Conservation (phyloP, 129 eudicot species). For the Escallonia rubra region DNA sequence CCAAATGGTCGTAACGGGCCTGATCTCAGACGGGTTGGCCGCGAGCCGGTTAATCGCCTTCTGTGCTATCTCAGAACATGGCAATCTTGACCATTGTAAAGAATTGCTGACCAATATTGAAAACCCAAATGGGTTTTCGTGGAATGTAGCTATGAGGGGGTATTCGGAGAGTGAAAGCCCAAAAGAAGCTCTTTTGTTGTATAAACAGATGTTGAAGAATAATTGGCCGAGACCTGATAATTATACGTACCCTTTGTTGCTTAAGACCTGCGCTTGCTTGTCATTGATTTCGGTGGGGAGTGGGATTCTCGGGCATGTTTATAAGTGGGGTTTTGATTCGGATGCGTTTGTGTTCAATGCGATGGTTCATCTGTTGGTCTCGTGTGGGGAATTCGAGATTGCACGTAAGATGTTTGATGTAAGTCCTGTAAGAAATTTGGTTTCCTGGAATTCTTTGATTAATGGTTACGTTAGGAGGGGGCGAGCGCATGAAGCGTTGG, state of each 20-base stretch:
- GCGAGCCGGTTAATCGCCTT: conserved; percentile 77
- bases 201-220: conserved; percentile 42
- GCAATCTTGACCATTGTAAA: conserved; percentile 39
- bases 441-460: conserved; percentile 59
- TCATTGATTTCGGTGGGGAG: conserved; percentile 27
- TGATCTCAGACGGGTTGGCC: conserved; percentile 45
- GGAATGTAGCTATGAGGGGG: conserved; percentile 58
- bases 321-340: conserved; percentile 34
- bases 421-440: conserved; percentile 59
- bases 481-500: conserved; percentile 39
- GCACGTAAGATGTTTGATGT: conserved; percentile 56
- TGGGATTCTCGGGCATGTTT: conserved; percentile 54
- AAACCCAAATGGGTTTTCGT: conserved; percentile 46
- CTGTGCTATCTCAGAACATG: conserved; percentile 48
- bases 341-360: conserved; percentile 62
- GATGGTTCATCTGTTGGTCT: conserved; percentile 49
- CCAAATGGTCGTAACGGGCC: conserved; percentile 56
- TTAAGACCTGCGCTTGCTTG: conserved; percentile 50
- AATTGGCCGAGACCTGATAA: conserved; percentile 48
- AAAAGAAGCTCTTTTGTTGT: conserved; percentile 35
- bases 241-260: conserved; percentile 62
- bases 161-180: conserved; percentile 32
- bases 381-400: conserved; percentile 42
- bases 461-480: conserved; percentile 49
- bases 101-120: conserved; percentile 17